phyloP scores from a whole-genome alignment of 345 rosid species.

The Salix brachista region DNA sequence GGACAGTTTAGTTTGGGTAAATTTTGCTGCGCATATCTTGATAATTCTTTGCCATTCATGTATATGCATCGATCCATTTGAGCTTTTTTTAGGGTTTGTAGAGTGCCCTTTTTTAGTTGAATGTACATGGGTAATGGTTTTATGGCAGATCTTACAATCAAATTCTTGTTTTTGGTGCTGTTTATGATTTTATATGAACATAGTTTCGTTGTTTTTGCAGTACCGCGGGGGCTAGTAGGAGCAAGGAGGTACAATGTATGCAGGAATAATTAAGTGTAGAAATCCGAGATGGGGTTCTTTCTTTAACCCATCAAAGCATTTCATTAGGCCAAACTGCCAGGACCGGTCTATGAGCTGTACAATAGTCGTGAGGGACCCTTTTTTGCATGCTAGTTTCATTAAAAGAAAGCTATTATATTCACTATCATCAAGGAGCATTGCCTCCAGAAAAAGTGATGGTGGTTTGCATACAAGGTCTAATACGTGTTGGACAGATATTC shows the following conservation, averaged over 20 bases:
- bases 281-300: slow-evolving; percentile 58
- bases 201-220: slow-evolving; percentile 12
- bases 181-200: background rate
- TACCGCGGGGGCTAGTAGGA: slow-evolving; percentile 9
- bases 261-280: slow-evolving; percentile 51
- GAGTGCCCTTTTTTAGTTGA: too few species aligned
- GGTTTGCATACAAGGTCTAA: slow-evolving; percentile 20
- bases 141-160: too few species aligned
- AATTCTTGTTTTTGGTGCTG: too few species aligned
- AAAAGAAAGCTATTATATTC: slow-evolving; percentile 35
- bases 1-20: too few species aligned
- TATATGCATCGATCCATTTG: too few species aligned
- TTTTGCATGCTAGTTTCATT: slow-evolving; percentile 25
- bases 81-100: too few species aligned
- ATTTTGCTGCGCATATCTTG: too few species aligned
- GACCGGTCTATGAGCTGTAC: slow-evolving; percentile 31
- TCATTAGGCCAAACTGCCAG: slow-evolving; percentile 34
- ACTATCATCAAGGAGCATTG: slow-evolving; percentile 19
- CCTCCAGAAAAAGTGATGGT: slow-evolving; percentile 18
- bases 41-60: too few species aligned
- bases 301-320: slow-evolving; percentile 44
- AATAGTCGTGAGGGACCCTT: slow-evolving; percentile 19
- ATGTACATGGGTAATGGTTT: too few species aligned
- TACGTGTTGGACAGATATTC: slow-evolving; percentile 28
- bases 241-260: slow-evolving; percentile 52